phyloP scores from a whole-genome alignment of 2,329 filamentous ascomycete species.

The Trichoderma sp. region DNA sequence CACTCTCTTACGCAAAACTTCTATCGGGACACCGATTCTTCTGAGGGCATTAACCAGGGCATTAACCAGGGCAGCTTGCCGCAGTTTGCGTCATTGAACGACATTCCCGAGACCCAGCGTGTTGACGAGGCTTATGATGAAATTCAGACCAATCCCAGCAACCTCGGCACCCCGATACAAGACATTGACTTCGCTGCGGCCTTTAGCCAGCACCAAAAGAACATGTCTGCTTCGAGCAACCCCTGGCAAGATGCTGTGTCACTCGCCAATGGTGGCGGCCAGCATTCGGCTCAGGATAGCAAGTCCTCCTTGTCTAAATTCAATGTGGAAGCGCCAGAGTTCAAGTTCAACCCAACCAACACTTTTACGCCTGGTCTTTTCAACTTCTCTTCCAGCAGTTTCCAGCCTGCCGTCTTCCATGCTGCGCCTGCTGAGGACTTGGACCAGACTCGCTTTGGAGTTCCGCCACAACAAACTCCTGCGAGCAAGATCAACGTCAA shows the following conservation, averaged over 20 bases:
- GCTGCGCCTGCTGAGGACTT: neutral
- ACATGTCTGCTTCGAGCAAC: conserved; percentile 57
- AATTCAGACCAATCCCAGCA: conserved; percentile 71
- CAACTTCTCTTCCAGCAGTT: conserved; percentile 44
- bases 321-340: conserved; percentile 86
- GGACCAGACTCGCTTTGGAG: conserved; percentile 23
- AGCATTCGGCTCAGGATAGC: conserved; percentile 56
- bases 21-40: conserved; percentile 55
- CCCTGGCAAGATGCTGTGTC: conserved; percentile 58
- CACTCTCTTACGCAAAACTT: conserved; percentile 69
- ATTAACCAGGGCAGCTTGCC: conserved; percentile 38
- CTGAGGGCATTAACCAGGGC: conserved; percentile 37
- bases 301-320: conserved; percentile 70
- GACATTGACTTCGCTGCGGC: conserved; percentile 45
- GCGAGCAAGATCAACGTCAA: conserved; percentile 62
- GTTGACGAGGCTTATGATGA: conserved; percentile 62
- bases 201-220: conserved; percentile 50
- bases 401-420: conserved; percentile 50
- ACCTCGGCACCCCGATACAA: conserved; percentile 61
- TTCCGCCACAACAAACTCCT: conserved; percentile 33
- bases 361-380: conserved; percentile 51
- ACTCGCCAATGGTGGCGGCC: conserved; percentile 32
- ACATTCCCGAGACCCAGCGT: conserved; percentile 39
- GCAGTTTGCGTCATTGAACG: conserved; percentile 41
- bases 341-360: conserved; percentile 66